Conservation (phyloP, 306 rosid species). For the Vigna hirtella region DNA sequence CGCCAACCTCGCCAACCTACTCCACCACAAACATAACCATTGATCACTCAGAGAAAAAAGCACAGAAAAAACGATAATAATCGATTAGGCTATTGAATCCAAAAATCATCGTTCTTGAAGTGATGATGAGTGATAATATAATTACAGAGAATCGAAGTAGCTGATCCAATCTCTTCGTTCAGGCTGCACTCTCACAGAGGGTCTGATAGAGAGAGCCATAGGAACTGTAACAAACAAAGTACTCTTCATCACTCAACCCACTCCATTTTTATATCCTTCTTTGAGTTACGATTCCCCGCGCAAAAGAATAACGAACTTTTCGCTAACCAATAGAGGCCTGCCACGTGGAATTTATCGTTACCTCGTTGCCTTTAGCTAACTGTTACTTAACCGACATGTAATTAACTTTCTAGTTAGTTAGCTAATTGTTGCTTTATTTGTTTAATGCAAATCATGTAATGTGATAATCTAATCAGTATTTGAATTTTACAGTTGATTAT, state of each 20-base stretch:
- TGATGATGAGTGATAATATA: too few species aligned
- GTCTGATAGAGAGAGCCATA: background rate
- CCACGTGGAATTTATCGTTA: background rate
- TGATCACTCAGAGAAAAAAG: background rate
- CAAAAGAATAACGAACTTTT: background rate
- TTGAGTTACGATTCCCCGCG: constrained; percentile 20
- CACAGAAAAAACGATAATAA: too few species aligned
- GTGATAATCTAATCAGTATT: too few species aligned
- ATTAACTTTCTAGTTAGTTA: too few species aligned
- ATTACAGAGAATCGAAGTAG: background rate
- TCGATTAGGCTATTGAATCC: background rate
- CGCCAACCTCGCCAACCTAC: background rate
- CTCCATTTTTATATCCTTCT: background rate
- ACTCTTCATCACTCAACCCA: background rate
- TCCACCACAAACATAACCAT: background rate
- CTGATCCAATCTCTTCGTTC: background rate
- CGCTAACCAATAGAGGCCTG: background rate
- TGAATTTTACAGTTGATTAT: too few species aligned
- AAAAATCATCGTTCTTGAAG: too few species aligned
- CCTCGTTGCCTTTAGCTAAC: background rate
- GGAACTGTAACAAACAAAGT: background rate
- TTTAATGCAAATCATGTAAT: too few species aligned
- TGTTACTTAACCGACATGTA: background rate
- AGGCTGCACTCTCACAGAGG: background rate
- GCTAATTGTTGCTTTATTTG: too few species aligned